Evolutionary conservation across 805 yeast genomes (phyloP).

Genomic region (Clavispora carvajalis): DNA sequence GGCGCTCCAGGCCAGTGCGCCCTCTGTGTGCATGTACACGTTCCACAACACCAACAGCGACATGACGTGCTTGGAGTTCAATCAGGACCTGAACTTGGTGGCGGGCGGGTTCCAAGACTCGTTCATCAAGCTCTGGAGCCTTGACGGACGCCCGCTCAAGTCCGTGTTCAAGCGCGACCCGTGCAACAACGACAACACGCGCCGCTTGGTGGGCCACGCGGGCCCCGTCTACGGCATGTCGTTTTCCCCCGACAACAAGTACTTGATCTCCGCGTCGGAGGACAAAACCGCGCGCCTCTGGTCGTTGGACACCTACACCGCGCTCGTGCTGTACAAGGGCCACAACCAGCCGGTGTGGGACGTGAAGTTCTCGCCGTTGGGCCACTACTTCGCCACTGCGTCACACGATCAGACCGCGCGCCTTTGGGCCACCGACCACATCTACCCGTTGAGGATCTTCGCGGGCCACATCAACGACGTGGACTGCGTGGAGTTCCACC

Average conservation of each 20-base stretch:
- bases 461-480: slow-evolving; percentile 98
- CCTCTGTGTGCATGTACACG: slow-evolving; percentile 96
- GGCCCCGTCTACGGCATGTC: slow-evolving; percentile 91
- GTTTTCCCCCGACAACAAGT: slow-evolving; percentile 86
- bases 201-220: slow-evolving; percentile 80
- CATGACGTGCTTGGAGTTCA: slow-evolving; percentile 80
- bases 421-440: slow-evolving; percentile 97
- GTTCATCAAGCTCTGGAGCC: slow-evolving; percentile 84
- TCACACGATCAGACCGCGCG: slow-evolving; percentile 97
- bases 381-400: slow-evolving; percentile 97
- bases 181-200: slow-evolving; percentile 40
- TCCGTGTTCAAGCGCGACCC: slow-evolving; percentile 54
- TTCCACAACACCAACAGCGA: slow-evolving; percentile 92
- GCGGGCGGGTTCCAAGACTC: slow-evolving; percentile 96
- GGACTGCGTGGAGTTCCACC: slow-evolving; percentile 92
- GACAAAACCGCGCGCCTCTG: slow-evolving; percentile 90
- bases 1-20: slow-evolving; percentile 72
- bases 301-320: slow-evolving; percentile 88
- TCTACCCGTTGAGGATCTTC: slow-evolving; percentile 89
- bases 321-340: slow-evolving; percentile 91
- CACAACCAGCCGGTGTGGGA: slow-evolving; percentile 98
- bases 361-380: slow-evolving; percentile 87
- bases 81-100: slow-evolving; percentile 77
- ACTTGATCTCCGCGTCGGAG: slow-evolving; percentile 76
- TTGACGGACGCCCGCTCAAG: slow-evolving; percentile 82